phyloP scores from a whole-genome alignment of 371 early-diverging fungal species.

The Amoeboaphelidium protococcarum region DNA sequence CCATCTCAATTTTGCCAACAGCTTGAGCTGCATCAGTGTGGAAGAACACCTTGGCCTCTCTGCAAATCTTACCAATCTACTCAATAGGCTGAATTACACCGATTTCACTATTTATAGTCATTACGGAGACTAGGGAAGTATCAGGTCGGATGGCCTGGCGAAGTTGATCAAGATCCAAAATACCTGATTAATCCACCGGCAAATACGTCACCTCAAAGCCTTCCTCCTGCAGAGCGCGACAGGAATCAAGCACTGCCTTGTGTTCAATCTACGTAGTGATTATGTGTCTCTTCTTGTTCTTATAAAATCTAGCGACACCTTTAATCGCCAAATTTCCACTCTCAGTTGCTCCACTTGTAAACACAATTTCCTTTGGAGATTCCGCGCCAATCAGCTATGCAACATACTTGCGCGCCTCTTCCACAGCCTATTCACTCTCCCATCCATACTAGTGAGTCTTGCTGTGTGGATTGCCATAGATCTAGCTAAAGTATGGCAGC shows the following conservation, averaged over 20 bases:
- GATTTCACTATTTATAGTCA: slow-evolving; percentile 99
- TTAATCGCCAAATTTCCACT: slow-evolving; percentile 90
- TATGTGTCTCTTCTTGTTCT: slow-evolving; percentile 81
- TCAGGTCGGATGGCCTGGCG: slow-evolving; percentile 52
- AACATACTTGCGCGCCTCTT: slow-evolving; percentile 74
- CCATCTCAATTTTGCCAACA: slow-evolving; percentile 85
- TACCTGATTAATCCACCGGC: slow-evolving; percentile 65
- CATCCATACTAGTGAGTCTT: slow-evolving; percentile 96
- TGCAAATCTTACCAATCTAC: slow-evolving; percentile 75
- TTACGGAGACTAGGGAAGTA: slow-evolving; percentile 82
- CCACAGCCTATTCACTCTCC: slow-evolving; percentile 89
- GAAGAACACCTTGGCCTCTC: slow-evolving; percentile 63
- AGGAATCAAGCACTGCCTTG: slow-evolving; percentile 98
- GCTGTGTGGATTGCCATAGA: slow-evolving; percentile 96
- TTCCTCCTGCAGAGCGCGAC: slow-evolving; percentile 84
- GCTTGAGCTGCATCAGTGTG: slow-evolving; percentile 99
- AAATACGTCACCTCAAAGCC: slow-evolving; percentile 96
- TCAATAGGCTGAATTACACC: slow-evolving; percentile 91
- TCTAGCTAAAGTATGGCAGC: slow-evolving; percentile 82
- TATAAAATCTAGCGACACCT: slow-evolving; percentile 90
- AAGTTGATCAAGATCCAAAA: slow-evolving; percentile 26
- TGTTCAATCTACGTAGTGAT: slow-evolving; percentile 98
- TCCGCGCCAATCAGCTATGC: slow-evolving; percentile 82
- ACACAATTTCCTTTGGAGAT: slow-evolving; percentile 93
- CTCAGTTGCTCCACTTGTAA: slow-evolving; percentile 99